Evolutionary conservation across 352 stramenopile species (phyloP).

Genomic region (Globisporangium nodosum): DNA sequence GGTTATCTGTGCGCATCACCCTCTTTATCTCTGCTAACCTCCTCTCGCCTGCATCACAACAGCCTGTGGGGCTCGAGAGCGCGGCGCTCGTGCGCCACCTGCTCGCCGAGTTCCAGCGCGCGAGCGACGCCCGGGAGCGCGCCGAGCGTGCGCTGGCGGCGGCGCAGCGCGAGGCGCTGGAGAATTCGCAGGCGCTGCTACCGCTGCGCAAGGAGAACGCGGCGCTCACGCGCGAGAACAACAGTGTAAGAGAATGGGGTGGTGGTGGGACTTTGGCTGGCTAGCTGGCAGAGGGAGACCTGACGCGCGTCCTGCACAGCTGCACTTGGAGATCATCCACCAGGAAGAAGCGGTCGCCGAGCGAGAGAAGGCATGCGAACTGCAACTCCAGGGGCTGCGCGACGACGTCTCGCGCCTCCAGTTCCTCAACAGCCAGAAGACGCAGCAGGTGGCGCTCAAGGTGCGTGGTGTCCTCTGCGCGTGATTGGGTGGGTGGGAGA

Average conservation of each 20-base stretch:
- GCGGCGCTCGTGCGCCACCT: constrained; percentile 47
- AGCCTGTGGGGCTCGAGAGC: constrained; percentile 60
- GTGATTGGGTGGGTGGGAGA: not conserved
- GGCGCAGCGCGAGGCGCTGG: constrained; percentile 50
- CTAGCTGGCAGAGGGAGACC: not conserved
- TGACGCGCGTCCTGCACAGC: constrained; percentile 18
- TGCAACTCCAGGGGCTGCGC: constrained; percentile 60
- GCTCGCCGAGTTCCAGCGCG: constrained; percentile 43
- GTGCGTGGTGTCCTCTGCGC: constrained; percentile 18
- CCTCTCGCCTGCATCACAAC: not conserved
- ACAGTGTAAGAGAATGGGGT: constrained; percentile 37
- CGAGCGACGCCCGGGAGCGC: constrained; percentile 22
- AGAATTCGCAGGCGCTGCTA: constrained; percentile 62
- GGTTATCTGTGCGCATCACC: not conserved
- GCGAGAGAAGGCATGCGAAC: constrained; percentile 53
- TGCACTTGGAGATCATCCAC: constrained; percentile 78
- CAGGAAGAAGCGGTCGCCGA: constrained; percentile 70
- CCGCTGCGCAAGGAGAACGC: constrained; percentile 76
- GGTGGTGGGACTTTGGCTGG: not conserved
- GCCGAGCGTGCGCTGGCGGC: constrained; percentile 43
- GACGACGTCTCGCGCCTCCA: constrained; percentile 70
- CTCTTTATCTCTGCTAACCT: not conserved
- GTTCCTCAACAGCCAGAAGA: constrained; percentile 57
- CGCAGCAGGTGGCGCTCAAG: constrained; percentile 51
- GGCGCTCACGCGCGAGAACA: constrained; percentile 68